These are phyloP conservation scores for Batkoa obscura DNA, from an alignment of 371 early-diverging fungal species.

Conservation along the genomic window DNA sequence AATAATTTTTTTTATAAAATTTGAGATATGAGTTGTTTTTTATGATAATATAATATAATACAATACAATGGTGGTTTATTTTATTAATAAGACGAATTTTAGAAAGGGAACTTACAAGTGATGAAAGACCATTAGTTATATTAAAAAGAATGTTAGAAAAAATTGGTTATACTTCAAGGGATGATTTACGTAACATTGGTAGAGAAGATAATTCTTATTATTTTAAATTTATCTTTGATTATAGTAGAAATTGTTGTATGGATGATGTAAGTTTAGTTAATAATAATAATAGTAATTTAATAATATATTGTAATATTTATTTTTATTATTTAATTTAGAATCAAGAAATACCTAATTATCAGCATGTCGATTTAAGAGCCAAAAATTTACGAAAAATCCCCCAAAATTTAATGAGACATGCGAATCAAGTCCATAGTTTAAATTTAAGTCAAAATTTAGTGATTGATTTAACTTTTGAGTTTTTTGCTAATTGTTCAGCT, in stretches of 20 bases:
- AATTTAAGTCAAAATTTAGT: constrained; percentile 51
- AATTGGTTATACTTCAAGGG: constrained; percentile 58
- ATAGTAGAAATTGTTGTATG: constrained; percentile 7
- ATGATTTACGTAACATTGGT: constrained; percentile 51
- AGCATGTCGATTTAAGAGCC: constrained; percentile 36
- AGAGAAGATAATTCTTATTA: constrained; percentile 73
- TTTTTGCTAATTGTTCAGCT: constrained; percentile 40
- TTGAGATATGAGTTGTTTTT: background rate
- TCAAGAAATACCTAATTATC: constrained; percentile 11
- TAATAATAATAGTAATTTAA: too few species aligned
- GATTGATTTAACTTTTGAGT: constrained; percentile 49
- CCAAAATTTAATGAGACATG: background rate
- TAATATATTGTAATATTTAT: background rate
- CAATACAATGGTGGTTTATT: too few species aligned
- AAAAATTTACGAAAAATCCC: constrained; percentile 50
- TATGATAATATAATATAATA: background rate
- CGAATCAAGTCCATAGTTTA: constrained; percentile 23
- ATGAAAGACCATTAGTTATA: constrained; percentile 51
- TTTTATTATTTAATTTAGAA: background rate
- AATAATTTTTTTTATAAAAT: background rate
- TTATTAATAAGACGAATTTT: background rate
- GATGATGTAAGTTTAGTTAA: background rate
- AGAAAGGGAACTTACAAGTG: constrained; percentile 37
- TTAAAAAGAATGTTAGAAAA: constrained; percentile 44
- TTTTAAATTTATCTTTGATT: constrained; percentile 52